phyloP scores from a whole-genome alignment of 2,329 filamentous ascomycete genomes.

The Colletotrichum sp. region DNA sequence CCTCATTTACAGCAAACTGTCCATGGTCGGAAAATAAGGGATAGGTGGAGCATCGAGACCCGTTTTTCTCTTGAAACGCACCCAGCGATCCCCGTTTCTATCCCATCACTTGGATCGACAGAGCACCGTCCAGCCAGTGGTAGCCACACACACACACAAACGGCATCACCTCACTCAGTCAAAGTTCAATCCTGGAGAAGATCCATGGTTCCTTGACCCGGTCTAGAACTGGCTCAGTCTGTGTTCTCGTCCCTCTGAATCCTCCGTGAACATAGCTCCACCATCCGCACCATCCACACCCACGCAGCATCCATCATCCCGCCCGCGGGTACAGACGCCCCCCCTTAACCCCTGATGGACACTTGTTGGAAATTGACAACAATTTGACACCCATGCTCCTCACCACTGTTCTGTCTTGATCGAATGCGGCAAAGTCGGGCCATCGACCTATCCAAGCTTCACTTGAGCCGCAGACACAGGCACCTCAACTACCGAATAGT shows the following conservation, averaged over 20 bases:
- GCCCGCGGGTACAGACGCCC: background rate
- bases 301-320: background rate
- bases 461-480: background rate
- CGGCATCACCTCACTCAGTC: background rate
- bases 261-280: background rate
- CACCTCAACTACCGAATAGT: slow-evolving; percentile 5
- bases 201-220: background rate
- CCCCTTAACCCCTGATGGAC: background rate
- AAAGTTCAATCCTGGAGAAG: background rate
- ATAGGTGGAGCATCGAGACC: background rate
- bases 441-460: background rate
- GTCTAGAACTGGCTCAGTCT: background rate
- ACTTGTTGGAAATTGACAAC: slow-evolving; percentile 9
- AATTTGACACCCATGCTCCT: background rate
- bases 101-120: background rate
- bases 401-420: background rate
- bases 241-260: background rate
- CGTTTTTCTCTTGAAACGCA: slow-evolving; percentile 10
- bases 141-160: background rate
- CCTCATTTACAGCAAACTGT: slow-evolving; percentile 8
- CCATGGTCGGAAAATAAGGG: slow-evolving; percentile 11
- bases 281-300: background rate
- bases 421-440: background rate
- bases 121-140: background rate
- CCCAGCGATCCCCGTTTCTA: background rate